Base-by-base conservation (phyloP, 176 grass and related monocot genomes). In the Paspalum notatum region DNA sequence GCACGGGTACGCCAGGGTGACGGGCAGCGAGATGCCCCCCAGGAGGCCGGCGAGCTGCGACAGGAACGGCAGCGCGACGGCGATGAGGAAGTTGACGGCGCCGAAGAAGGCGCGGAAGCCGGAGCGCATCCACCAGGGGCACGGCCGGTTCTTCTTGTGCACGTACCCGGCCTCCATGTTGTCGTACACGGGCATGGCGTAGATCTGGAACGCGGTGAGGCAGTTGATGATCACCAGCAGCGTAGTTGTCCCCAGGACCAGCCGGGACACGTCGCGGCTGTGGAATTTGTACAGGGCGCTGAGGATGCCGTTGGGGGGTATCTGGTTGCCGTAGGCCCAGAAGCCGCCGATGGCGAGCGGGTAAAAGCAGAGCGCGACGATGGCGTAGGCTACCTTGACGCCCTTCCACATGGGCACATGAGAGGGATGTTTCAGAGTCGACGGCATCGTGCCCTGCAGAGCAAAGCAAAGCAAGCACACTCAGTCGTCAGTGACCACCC, bases 331-430 rank as follows among this genome's bases (percentile, higher is more conserved):
- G 12, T 95, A 99, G 42, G 97, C 93, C 93, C 93, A 96, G 89
- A 95, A 99, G 59, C 97, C 97, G 60, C 93, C 91, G 12, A 96
- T 87, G 39, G 93, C 90, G 9, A 99, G 55, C 1, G 97, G 93
- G 79, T 88, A 99, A 32, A 99, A 42, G 83, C 93, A 96, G 43
- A 90, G 21, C 1, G 97, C 93, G 6, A 96, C 68, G 44, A 93
- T 69, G 51, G 65, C 27, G 53, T 96, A 99, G 46, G 97, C 97
- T 12, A 72, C 85, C 82, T 90, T 96, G 66, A 96, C 93, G 38
- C 96, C 93, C 83, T 90, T 99, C 96, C 96, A 95, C 96, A 99
- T 95, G 4, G 96, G 93, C 63, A 95, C 91, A 62, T 85, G 89
- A 46, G 96, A 95, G 40, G 96, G 96, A 44, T 93, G 89, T 49